A percentile compares a stretch with the other conserved stretches of the same genome.
phyloP scores from a whole-genome alignment of 108 stramenopile species.

The Cyclotella sp. region DNA sequence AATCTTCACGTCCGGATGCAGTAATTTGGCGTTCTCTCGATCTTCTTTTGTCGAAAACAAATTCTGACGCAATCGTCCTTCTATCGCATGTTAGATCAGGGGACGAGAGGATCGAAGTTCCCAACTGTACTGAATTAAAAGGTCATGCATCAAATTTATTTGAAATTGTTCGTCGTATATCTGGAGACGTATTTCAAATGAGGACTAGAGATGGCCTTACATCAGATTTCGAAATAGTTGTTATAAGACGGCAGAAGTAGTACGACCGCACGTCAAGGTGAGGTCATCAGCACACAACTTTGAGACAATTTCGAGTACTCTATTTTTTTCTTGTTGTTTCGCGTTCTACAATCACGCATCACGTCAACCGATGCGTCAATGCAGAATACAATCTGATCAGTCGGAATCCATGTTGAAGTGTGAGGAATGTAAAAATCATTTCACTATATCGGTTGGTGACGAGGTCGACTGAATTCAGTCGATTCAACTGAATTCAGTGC shows the following conservation, averaged over 20 bases:
- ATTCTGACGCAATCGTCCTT: conserved; percentile 46
- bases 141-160: conserved; percentile 26
- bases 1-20: conserved; percentile 32
- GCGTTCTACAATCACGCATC: conserved; percentile 45
- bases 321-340: conserved; percentile 19
- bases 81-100: conserved; percentile 48
- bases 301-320: background rate
- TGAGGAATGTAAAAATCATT: conserved; percentile 32
- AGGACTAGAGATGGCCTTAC: conserved; percentile 45
- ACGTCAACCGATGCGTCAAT: conserved; percentile 19
- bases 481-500: too few species aligned
- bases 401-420: conserved; percentile 37
- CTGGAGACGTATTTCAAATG: conserved; percentile 60
- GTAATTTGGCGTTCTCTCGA: conserved; percentile 52
- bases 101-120: conserved; percentile 35
- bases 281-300: background rate
- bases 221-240: conserved; percentile 61
- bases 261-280: background rate
- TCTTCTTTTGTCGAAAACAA: conserved; percentile 38
- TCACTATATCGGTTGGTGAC: too few species aligned
- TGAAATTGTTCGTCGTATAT: conserved; percentile 50
- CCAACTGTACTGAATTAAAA: background rate
- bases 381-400: background rate
- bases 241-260: conserved; percentile 21
- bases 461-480: too few species aligned